Conservation (phyloP, 108 stramenopile genomes). For the Cyclotella sp. region DNA sequence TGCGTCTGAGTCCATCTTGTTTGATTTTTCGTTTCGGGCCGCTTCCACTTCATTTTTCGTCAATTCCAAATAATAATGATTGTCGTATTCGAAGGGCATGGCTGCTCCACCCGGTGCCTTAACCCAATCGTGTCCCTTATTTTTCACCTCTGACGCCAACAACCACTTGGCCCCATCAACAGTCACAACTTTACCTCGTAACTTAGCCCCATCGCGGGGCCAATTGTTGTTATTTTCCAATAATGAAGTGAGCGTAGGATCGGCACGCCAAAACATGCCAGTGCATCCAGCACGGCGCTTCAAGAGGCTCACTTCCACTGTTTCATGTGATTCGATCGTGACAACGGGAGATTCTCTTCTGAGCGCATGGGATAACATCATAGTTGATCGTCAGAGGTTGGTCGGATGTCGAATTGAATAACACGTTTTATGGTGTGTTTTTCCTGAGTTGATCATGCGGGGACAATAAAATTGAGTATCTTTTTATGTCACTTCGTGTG, state of each 20-base stretch:
- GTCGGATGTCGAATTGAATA: no score
- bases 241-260: not conserved
- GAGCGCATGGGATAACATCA: not conserved
- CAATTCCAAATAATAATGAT: slow-evolving; percentile 15
- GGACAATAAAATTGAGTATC: no score
- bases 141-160: slow-evolving; percentile 7
- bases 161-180: slow-evolving; percentile 10
- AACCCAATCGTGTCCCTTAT: slow-evolving; percentile 2
- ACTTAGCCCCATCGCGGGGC: slow-evolving; percentile 16
- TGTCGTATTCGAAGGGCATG: slow-evolving; percentile 14
- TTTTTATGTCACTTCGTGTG: no score
- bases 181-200: slow-evolving; percentile 1
- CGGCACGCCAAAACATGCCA: slow-evolving; percentile 10
- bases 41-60: not conserved
- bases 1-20: no score
- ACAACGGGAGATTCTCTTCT: not conserved
- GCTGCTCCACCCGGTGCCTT: slow-evolving; percentile 14
- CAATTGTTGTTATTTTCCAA: slow-evolving; percentile 15
- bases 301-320: slow-evolving; percentile 6
- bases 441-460: no score
- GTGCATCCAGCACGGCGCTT: slow-evolving; percentile 12
- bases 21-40: not conserved
- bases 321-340: not conserved
- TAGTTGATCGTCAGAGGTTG: not conserved
- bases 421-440: no score